phyloP scores from a whole-genome alignment of 495 filamentous ascomycete species.

The Tuber indicum region DNA sequence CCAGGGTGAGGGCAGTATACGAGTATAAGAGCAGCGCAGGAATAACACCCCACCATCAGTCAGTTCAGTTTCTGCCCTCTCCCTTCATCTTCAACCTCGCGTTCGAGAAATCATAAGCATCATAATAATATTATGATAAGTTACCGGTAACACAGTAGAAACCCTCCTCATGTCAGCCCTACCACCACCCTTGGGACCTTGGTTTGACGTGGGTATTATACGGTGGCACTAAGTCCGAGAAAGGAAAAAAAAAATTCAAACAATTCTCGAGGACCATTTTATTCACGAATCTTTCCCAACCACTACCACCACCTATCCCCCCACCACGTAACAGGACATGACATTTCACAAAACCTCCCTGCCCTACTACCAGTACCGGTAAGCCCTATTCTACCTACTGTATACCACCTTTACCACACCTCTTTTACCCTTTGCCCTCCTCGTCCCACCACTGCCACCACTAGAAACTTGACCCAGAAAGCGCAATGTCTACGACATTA shows the following conservation, averaged over 20 bases:
- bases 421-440: background rate
- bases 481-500: slow-evolving; percentile 37
- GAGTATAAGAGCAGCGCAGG: background rate
- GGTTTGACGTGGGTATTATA: background rate
- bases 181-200: background rate
- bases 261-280: background rate
- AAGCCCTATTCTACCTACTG: background rate
- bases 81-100: background rate
- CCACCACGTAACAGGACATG: background rate
- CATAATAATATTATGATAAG: no score
- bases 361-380: background rate
- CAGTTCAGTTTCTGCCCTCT: background rate
- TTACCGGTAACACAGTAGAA: background rate
- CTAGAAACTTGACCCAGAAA: background rate
- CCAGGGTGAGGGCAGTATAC: no score
- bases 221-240: background rate
- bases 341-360: background rate
- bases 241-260: background rate
- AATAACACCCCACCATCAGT: background rate
- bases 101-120: background rate
- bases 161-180: background rate
- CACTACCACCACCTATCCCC: background rate
- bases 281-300: background rate
- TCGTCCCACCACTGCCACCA: background rate
- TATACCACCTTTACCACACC: background rate